These are phyloP conservation scores for Penicillium occitanis DNA, from an alignment of 2,329 filamentous ascomycete species.

Conservation along the genomic window DNA sequence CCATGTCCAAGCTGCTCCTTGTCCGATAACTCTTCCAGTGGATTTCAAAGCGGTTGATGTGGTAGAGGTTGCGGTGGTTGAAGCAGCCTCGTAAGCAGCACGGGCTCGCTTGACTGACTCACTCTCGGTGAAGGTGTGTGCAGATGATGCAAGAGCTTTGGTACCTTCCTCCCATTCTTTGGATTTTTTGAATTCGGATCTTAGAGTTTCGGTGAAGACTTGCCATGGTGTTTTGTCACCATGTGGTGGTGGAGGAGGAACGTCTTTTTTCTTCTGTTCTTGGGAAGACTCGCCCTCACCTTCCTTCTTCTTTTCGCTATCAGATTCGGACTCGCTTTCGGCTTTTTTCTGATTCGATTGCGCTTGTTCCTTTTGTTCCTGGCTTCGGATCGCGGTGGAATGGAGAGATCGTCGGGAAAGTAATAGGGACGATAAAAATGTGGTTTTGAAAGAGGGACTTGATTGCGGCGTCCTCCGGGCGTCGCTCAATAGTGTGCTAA, in stretches of 20 bases:
- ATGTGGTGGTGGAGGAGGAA: slow-evolving; percentile 87
- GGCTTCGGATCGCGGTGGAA: slow-evolving; percentile 31
- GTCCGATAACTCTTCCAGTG: slow-evolving; percentile 82
- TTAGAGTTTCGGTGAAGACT: slow-evolving; percentile 96
- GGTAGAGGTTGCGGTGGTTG: slow-evolving; percentile 75
- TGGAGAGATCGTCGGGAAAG: slow-evolving; percentile 40
- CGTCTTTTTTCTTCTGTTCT: slow-evolving; percentile 61
- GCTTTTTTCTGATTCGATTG: slow-evolving; percentile 32
- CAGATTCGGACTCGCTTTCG: slow-evolving; percentile 43
- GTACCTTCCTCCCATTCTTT: slow-evolving; percentile 99
- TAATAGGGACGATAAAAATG: slow-evolving; percentile 1
- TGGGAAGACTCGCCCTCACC: slow-evolving; percentile 46
- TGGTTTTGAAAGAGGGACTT: slow-evolving; percentile 32
- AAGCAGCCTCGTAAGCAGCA: slow-evolving; percentile 82
- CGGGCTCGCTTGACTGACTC: slow-evolving; percentile 83
- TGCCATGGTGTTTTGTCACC: slow-evolving; percentile 99
- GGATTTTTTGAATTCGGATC: slow-evolving; percentile 88
- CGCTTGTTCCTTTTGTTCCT: slow-evolving; percentile 37
- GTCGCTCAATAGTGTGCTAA: slow-evolving; percentile 37
- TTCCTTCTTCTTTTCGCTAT: slow-evolving; percentile 40
- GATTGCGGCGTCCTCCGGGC: slow-evolving; percentile 37
- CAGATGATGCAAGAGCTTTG: slow-evolving; percentile 84
- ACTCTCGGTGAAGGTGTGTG: slow-evolving; percentile 89
- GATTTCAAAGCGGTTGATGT: slow-evolving; percentile 78
- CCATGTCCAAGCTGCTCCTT: slow-evolving; percentile 95